Evolutionary conservation across 345 rosid genomes (phyloP).

Genomic region (Citrus inodora): DNA sequence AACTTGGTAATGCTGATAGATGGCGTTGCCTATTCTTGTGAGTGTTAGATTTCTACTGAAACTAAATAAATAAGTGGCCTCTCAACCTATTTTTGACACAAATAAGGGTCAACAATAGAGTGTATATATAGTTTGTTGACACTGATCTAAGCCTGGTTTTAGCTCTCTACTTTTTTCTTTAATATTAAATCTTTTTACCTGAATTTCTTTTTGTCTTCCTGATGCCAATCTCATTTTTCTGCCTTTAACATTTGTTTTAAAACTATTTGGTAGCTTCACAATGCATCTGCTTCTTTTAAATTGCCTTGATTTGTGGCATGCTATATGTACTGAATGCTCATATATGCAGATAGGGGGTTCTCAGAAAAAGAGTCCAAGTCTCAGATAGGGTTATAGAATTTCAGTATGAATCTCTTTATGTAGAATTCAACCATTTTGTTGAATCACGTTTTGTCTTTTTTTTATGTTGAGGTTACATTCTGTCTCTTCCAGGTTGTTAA

Average conservation of each 20-base stretch:
- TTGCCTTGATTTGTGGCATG: background rate
- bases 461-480: too few relatives aligned
- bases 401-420: background rate
- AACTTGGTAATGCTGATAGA: background rate
- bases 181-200: too few relatives aligned
- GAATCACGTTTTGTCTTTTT: background rate
- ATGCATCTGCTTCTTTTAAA: background rate
- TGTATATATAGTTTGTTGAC: background rate
- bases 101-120: background rate
- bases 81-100: background rate
- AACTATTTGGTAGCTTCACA: background rate
- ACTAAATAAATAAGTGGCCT: background rate
- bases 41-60: too few relatives aligned
- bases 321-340: background rate
- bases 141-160: background rate
- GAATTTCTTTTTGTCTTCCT: too few relatives aligned
- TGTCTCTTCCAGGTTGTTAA: too few relatives aligned
- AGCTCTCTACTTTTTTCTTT: background rate
- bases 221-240: background rate
- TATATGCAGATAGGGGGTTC: background rate
- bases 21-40: too few relatives aligned
- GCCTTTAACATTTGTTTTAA: background rate
- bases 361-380: background rate
- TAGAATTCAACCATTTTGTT: background rate
- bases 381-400: background rate